Evolutionary conservation across 768 basidiomycete species (phyloP).

Genomic region (Termitomyces sp.): DNA sequence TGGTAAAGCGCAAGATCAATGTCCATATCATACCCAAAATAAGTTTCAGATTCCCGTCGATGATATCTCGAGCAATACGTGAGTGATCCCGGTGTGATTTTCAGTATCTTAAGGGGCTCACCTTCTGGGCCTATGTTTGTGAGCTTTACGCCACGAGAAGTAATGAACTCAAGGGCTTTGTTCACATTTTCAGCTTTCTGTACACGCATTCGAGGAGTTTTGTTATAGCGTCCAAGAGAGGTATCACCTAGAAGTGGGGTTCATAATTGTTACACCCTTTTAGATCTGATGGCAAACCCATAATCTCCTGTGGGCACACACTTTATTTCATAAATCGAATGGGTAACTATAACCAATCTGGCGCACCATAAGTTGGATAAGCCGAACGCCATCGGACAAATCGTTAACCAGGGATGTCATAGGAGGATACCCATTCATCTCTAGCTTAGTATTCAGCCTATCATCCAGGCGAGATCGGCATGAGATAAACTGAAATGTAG

Average conservation of each 20-base stretch:
- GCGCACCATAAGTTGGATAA: constrained; percentile 90
- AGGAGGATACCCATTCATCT: constrained; percentile 74
- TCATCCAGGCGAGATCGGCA: background rate
- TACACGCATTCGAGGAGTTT: constrained; percentile 81
- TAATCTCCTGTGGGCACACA: constrained; percentile 71
- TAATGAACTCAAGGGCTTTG: constrained; percentile 94
- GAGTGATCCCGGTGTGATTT: constrained; percentile 2
- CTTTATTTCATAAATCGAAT: background rate
- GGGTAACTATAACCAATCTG: background rate
- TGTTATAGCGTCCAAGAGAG: constrained; percentile 94
- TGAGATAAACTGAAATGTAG: constrained; percentile 3
- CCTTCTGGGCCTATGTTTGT: constrained; percentile 99
- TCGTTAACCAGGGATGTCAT: constrained; percentile 89
- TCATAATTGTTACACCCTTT: background rate
- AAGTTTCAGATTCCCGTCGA: constrained; percentile 97
- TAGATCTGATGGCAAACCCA: constrained; percentile 52
- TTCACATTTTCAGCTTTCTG: constrained; percentile 99
- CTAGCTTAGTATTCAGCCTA: constrained; percentile 96
- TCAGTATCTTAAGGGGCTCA: constrained; percentile 19
- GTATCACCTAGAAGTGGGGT: constrained; percentile 55
- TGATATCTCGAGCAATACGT: constrained; percentile 64
- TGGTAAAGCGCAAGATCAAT: constrained; percentile 93
- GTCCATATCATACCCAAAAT: constrained; percentile 99
- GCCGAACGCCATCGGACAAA: constrained; percentile 89
- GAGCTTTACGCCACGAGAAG: constrained; percentile 86